phyloP scores from a whole-genome alignment of 2,329 filamentous ascomycete genomes.

The Xylaria sp. region DNA sequence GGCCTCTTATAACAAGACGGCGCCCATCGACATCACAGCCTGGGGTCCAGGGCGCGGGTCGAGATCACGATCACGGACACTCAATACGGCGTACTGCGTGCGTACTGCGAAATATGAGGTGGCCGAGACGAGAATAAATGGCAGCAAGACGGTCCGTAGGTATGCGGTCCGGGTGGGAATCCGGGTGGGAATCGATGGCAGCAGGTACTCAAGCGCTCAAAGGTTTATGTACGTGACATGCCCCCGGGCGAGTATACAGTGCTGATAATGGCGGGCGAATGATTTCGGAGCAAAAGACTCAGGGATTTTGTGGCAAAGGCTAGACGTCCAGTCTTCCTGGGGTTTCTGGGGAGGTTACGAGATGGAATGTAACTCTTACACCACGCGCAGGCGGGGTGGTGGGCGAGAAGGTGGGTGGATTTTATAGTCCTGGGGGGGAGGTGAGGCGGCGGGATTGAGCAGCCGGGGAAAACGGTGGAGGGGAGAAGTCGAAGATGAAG shows the following conservation, averaged over 20 bases:
- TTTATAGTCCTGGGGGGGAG: not conserved
- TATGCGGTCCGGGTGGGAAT: slow-evolving; percentile 1
- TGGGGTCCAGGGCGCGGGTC: not conserved
- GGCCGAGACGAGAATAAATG: not conserved
- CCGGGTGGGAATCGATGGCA: not conserved
- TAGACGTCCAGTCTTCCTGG: not conserved
- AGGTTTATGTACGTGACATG: not conserved
- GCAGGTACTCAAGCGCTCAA: slow-evolving; percentile 10
- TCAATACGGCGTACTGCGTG: not conserved
- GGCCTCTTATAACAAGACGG: slow-evolving; percentile 20
- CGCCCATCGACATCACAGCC: slow-evolving; percentile 24
- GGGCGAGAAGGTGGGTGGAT: not conserved
- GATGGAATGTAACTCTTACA: not conserved
- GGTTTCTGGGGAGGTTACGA: not conserved
- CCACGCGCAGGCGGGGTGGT: not conserved
- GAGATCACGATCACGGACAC: not conserved
- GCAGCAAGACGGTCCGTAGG: slow-evolving; percentile 5
- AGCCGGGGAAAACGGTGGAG: slow-evolving; percentile 3
- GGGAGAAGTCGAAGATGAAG: slow-evolving; percentile 1
- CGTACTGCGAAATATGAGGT: not conserved
- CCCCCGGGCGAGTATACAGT: not conserved
- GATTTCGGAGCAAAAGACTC: not conserved
- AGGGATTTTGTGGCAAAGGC: slow-evolving; percentile 1
- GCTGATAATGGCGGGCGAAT: not conserved
- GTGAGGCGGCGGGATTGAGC: not conserved